Percentiles rank a stretch among this genome's conserved stretches.
These are phyloP conservation scores for Suillus weaverae DNA, from an alignment of 768 basidiomycete species.

Conservation along the genomic window DNA sequence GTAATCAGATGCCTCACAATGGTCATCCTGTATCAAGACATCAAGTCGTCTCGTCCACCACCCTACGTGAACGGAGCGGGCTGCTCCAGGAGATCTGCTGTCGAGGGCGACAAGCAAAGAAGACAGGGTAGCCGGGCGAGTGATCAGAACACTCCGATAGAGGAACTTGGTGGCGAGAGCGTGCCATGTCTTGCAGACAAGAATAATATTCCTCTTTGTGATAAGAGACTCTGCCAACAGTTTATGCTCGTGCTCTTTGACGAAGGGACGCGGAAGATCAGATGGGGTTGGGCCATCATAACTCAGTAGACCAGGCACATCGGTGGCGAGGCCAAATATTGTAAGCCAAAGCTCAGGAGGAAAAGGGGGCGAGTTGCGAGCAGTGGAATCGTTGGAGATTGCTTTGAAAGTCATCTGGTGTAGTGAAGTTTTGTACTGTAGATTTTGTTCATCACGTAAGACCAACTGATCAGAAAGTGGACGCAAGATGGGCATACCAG, in stretches of 20 bases:
- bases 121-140: slow-evolving; percentile 18
- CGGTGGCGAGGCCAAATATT: slow-evolving; percentile 24
- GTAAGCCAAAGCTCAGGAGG: slow-evolving; percentile 32
- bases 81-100: slow-evolving; percentile 7
- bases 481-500: background rate
- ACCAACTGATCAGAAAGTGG: background rate
- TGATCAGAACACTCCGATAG: slow-evolving; percentile 24
- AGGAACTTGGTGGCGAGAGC: slow-evolving; percentile 22
- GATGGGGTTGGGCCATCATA: slow-evolving; percentile 12
- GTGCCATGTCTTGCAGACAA: slow-evolving; percentile 28
- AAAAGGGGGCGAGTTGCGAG: slow-evolving; percentile 10
- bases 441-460: background rate
- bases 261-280: slow-evolving; percentile 22
- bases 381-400: background rate
- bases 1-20: slow-evolving; percentile 25
- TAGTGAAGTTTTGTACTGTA: background rate
- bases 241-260: slow-evolving; percentile 17
- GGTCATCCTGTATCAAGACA: slow-evolving; percentile 26
- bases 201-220: slow-evolving; percentile 21
- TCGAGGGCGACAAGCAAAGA: slow-evolving; percentile 18
- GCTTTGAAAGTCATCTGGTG: slow-evolving; percentile 14
- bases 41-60: slow-evolving; percentile 31
- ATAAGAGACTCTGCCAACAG: slow-evolving; percentile 22
- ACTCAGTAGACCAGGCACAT: slow-evolving; percentile 14
- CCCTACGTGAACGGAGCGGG: slow-evolving; percentile 14